Base-by-base conservation (phyloP, 148 eudicot genomes). In the Beta vulgaris region DNA sequence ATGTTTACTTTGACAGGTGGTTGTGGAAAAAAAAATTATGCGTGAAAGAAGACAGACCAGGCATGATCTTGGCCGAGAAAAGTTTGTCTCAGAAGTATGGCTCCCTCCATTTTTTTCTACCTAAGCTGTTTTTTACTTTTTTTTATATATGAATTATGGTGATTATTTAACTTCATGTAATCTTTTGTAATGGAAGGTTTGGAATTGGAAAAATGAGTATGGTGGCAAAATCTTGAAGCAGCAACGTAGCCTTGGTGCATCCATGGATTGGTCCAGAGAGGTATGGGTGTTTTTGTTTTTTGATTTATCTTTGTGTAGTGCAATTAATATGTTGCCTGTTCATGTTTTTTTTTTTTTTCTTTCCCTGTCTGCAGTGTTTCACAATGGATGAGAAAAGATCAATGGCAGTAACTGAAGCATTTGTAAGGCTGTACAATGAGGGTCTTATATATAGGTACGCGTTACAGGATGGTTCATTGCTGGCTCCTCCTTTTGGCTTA, bases 221-320 rank as follows among this genome's bases (percentile, higher is more conserved):
- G 97, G 97, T 55, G 97, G 97, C 72, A 89, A 94, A 76, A 92
- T 92, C 55, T 77, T 95, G 81, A 81, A 86, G 73, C 98, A 95
- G 78, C 90, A 85, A 37, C 90, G 97, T 37, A 81, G 88, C 68
- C 82, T 95, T 76, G 98, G 98, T 80, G 92, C 97, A 66, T 86
- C 93, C 76, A 88, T 95, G 72, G 98, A 95, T 81, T 95, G 99
- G 99, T 89, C 99, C 9, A 93, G 97, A 53, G 99, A 95, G 94
- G 99, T 95, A 61, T 46, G 68, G 32, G 35, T 34, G 44, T 32
- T 21, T 53, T 68, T 46, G 15, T 49, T 48, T 23, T 69, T n/a
- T 44, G 2, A 16, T 54, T 67, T 21, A 28, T 10, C 23, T 48
- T 37, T 71, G 18, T 55, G 42, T 31, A 8, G 1, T 60, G 44